Conservation (phyloP, 176 grass and related monocot genomes). For the Pontederia paniculata region DNA sequence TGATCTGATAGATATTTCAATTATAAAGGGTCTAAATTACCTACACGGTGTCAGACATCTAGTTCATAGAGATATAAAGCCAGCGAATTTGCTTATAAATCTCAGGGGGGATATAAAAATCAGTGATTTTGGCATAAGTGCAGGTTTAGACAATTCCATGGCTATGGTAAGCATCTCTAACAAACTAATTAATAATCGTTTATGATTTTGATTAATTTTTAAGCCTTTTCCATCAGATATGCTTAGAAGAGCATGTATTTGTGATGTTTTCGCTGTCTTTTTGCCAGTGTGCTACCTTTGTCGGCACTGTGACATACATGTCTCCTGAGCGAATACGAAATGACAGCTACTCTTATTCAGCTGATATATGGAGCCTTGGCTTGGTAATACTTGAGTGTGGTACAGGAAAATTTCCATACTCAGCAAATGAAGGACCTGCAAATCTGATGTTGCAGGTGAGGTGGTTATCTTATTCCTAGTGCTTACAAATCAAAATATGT, state of each 20-base stretch:
- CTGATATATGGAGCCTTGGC: slow-evolving; percentile 98
- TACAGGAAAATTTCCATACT: slow-evolving; percentile 93
- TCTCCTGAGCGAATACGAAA: slow-evolving; percentile 98
- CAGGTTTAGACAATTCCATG: slow-evolving; percentile 88
- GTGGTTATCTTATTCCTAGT: slow-evolving; percentile 2
- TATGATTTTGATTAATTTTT: slow-evolving; percentile 14
- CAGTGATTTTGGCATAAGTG: slow-evolving; percentile 84
- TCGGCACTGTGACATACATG: slow-evolving; percentile 96
- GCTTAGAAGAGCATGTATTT: slow-evolving; percentile 11
- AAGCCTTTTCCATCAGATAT: slow-evolving; percentile 12
- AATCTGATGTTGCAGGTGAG: slow-evolving; percentile 94
- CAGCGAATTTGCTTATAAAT: slow-evolving; percentile 91
- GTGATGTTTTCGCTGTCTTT: slow-evolving; percentile 8
- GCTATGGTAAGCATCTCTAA: slow-evolving; percentile 73
- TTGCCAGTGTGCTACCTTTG: slow-evolving; percentile 96
- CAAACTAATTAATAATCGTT: slow-evolving; percentile 8
- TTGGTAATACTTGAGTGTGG: slow-evolving; percentile 84
- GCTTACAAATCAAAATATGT: not conserved
- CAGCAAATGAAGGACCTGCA: slow-evolving; percentile 72
- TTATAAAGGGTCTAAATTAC: slow-evolving; percentile 61
- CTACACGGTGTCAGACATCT: slow-evolving; percentile 82
- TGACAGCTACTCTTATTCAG: slow-evolving; percentile 74
- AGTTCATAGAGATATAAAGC: slow-evolving; percentile 98
- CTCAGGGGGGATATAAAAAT: slow-evolving; percentile 84
- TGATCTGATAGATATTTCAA: slow-evolving; percentile 13